Percentiles rank a stretch among this genome's conserved stretches.
Evolutionary conservation across 148 eudicot genomes (phyloP).

Genomic region (Nepenthes mirabilis): DNA sequence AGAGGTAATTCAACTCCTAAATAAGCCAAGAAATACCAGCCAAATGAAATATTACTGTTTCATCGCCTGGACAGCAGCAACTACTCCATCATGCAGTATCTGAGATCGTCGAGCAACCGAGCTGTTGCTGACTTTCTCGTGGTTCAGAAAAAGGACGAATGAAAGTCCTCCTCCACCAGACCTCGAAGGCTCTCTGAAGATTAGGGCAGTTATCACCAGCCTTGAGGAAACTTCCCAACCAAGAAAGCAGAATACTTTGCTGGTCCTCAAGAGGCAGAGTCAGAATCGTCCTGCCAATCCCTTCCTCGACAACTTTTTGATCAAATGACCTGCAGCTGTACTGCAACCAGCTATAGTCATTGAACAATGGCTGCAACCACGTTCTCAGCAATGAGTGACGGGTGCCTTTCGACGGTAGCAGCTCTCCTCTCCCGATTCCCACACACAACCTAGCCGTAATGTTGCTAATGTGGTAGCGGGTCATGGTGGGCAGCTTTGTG

Average conservation of each 20-base stretch:
- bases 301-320: slow-evolving; percentile 81
- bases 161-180: slow-evolving; percentile 97
- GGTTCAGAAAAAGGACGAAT: slow-evolving; percentile 57
- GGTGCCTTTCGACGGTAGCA: slow-evolving; percentile 66
- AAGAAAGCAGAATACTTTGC: slow-evolving; percentile 63
- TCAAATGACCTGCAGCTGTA: slow-evolving; percentile 84
- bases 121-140: not conserved
- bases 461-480: slow-evolving; percentile 59
- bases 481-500: slow-evolving; percentile 33
- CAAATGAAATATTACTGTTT: too few relatives aligned
- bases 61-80: not conserved
- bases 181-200: slow-evolving; percentile 91
- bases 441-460: slow-evolving; percentile 75
- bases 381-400: slow-evolving; percentile 50
- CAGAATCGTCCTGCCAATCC: slow-evolving; percentile 82
- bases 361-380: slow-evolving; percentile 82
- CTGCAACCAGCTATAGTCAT: slow-evolving; percentile 79
- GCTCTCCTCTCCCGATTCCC: slow-evolving; percentile 83
- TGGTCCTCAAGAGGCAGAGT: slow-evolving; percentile 91
- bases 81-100: not conserved
- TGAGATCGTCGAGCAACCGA: not conserved
- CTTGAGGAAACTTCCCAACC: slow-evolving; percentile 74
- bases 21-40: too few relatives aligned
- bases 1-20: too few relatives aligned
- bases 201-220: slow-evolving; percentile 81